Conservation (phyloP, 305 asterid genomes). For the Andrographis paniculata region DNA sequence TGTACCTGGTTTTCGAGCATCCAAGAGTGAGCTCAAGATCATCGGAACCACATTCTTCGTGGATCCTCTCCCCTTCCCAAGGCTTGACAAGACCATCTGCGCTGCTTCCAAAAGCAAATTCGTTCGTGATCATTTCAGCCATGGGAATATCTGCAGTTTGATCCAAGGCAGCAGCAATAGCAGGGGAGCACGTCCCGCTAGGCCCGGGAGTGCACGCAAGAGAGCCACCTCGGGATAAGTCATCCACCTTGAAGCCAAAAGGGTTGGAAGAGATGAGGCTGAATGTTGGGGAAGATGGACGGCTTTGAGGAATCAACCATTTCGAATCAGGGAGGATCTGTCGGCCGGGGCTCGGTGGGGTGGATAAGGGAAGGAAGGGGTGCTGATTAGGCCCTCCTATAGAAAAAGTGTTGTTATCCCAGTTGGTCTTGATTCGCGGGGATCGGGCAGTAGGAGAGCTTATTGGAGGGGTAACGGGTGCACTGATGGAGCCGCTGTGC, state of each 20-base stretch:
- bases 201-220: constrained; percentile 63
- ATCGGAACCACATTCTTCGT: constrained; percentile 67
- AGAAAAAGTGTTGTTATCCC: constrained; percentile 25
- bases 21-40: constrained; percentile 92
- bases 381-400: constrained; percentile 37
- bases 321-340: constrained; percentile 34
- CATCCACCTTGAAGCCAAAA: constrained; percentile 47
- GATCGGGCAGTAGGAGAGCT: constrained; percentile 70
- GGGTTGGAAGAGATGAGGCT: constrained; percentile 70
- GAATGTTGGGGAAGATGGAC: constrained; percentile 67
- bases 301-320: constrained; percentile 44
- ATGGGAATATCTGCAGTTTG: constrained; percentile 53
- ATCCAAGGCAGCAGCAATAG: constrained; percentile 40
- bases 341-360: constrained; percentile 75
- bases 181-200: constrained; percentile 84
- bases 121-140: constrained; percentile 48
- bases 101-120: constrained; percentile 68
- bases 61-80: constrained; percentile 93
- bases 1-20: constrained; percentile 52
- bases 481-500: constrained; percentile 69
- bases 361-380: constrained; percentile 58
- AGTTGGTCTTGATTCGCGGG: constrained; percentile 32
- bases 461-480: constrained; percentile 81
- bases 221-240: constrained; percentile 38
- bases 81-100: constrained; percentile 56